phyloP scores from a whole-genome alignment of 495 filamentous ascomycete species.

The Penicillium mononematosum region DNA sequence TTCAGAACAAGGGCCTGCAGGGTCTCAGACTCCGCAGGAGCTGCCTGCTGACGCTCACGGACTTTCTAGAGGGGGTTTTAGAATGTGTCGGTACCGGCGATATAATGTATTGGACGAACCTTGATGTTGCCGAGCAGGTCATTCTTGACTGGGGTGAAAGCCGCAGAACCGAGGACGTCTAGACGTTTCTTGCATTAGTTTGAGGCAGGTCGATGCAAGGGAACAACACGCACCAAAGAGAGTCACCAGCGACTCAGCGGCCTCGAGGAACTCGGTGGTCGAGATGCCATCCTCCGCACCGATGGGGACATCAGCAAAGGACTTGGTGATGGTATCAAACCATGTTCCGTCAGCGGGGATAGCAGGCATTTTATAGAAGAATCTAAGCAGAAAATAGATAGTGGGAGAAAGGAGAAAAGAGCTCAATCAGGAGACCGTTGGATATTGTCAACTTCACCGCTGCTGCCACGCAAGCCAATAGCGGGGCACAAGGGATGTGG shows the following conservation, averaged over 20 bases:
- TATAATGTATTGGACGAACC: constrained; percentile 49
- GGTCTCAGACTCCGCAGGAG: constrained; percentile 72
- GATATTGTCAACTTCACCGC: constrained; percentile 26
- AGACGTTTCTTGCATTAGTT: constrained; percentile 15
- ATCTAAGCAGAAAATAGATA: constrained; percentile 12
- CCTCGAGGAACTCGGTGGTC: constrained; percentile 88
- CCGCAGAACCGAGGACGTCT: constrained; percentile 80
- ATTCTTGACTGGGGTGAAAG: constrained; percentile 83
- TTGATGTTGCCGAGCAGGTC: constrained; percentile 92
- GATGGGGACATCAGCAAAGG: constrained; percentile 79
- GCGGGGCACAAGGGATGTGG: constrained; percentile 1
- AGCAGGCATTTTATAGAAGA: constrained; percentile 26
- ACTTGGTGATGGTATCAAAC: constrained; percentile 77
- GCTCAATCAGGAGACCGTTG: constrained; percentile 12
- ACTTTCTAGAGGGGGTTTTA: constrained; percentile 70
- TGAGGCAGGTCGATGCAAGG: constrained; percentile 5
- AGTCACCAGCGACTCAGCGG: constrained; percentile 76
- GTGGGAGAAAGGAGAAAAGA: constrained; percentile 12
- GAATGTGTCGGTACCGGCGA: constrained; percentile 6
- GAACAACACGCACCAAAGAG: constrained; percentile 69
- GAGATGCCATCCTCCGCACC: constrained; percentile 67
- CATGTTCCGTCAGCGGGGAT: constrained; percentile 69
- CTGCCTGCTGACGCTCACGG: constrained; percentile 72
- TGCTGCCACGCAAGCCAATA: constrained; percentile 24
- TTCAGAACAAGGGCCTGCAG: constrained; percentile 80